Base-by-base conservation (phyloP, 331 rosid genomes). In the Malus hybrid region DNA sequence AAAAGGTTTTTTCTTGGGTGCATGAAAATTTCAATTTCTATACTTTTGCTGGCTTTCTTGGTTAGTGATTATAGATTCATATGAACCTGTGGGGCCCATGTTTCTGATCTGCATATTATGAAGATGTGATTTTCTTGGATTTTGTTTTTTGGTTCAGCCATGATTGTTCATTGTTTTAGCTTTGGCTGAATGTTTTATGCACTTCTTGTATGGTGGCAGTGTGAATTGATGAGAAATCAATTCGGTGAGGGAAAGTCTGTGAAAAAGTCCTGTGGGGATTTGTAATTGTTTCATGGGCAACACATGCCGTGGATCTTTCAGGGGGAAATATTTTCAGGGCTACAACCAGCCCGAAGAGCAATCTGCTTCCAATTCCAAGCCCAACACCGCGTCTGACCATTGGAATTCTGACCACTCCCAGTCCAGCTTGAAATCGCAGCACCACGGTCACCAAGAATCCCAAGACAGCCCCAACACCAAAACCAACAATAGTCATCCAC, bases 271-370 rank as follows among this genome's bases (percentile, higher is more conserved):
- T 7, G 75, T 63, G 75, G 80, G 63, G 82, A 78, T 60, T 63
- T 86, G 53, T 82, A 68, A 30, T 76, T 86, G 90, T 87, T 95
- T 92, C 87, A 95, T 95, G 99, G 99, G 99, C 99, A 95, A 95
- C 85, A 87, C 97, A 87, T 95, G 99, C 93, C 98, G 99, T 76
- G 97, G 99, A 89, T 95, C 99, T 92, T 87, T 82, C 81, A 83
- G 82, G 84, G 97, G 91, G 72, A 95, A 95, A 81, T 72, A 84
- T 68, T 83, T 85, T 74, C 91, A 82, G 90, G 98, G 97, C 84
- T 77, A 39, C 83, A 66, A 71, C 77, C 87, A 89, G 91, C 97
- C 93, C 87, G 88, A 82, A 70, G 88, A 85, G 44, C 83, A 70
- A 57, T 85, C 84, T n/a, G 36, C 75, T 79, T 11, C 80, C 69